Evolutionary conservation across 257 asterid genomes (phyloP), one percentile per base, ranked within the genome.

Genomic region (Solanum okadae): DNA sequence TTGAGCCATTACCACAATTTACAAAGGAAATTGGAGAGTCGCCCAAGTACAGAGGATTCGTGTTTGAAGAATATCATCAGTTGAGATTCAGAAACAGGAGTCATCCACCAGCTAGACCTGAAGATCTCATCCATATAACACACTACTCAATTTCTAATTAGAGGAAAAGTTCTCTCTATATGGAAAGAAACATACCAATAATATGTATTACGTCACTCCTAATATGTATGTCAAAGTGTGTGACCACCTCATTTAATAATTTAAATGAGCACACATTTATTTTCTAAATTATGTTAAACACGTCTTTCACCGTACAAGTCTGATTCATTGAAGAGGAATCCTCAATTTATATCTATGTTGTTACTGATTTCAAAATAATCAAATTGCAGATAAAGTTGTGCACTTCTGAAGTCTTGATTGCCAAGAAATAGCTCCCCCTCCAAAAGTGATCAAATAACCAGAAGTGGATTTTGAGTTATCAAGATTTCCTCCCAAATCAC

Each of bases 1-100:
- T 94, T 10, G 95, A 94, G 63, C 96, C 95, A 73, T 87, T 93
- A 31, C 91, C 91, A 8, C 89, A 91, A 6, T 92, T 93, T 40
- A 91, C 94, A 2, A 2, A 78, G 44, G 89, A 93, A 6, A 89
- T 92, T 5, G 91, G 92, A 33, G 92, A 92, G 88, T 12, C 86
- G 3, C 89, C 94, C 1, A 92, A 88, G 90, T 93, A 93, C 44
- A 92, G 73, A 86, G 91, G 94, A 6, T 94, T 94, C 29, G 0
- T 89, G 5, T 92, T 77, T 90, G 89, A 88, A 38, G 94, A 93
- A 49, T 93, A 92, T 86, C 86, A 68, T 34, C 87, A 77, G 23
- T 25, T 90, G 82, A 90, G 94, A 87, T 16, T 90, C 25, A 90
- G 90, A 88, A 91, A 93, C 90, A 91, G 87, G 90, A 90, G 87